Percentiles rank a stretch among this genome's conserved stretches.
Conservation (phyloP, 225 moss, liverwort and hornwort species). For the Climacium dendroides region DNA sequence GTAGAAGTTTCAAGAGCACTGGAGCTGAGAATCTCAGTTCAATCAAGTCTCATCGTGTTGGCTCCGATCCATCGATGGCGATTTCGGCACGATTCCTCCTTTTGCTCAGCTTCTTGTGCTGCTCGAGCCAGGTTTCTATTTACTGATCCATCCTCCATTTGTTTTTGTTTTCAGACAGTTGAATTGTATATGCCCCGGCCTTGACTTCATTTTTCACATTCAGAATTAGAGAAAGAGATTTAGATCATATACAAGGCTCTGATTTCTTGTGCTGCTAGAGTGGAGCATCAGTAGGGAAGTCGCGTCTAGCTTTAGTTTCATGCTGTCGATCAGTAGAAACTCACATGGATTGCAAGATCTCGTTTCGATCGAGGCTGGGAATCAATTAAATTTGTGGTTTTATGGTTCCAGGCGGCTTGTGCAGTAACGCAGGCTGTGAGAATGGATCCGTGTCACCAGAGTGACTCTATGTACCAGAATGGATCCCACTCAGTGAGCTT, state of each 20-base stretch:
- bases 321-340: no score
- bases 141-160: not conserved
- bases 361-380: not conserved
- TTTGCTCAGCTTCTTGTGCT: not conserved
- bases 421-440: not conserved
- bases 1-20: not conserved
- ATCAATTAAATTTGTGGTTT: not conserved
- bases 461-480: no score
- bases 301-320: no score
- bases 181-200: no score
- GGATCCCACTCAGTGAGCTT: not conserved
- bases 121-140: not conserved
- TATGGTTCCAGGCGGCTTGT: not conserved
- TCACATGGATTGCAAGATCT: not conserved
- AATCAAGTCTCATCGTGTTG: no score
- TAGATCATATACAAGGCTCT: not conserved
- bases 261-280: not conserved
- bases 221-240: not conserved
- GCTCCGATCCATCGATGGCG: not conserved
- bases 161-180: no score
- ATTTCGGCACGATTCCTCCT: not conserved
- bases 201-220: no score
- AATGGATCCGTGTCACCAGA: no score
- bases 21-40: not conserved
- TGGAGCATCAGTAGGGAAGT: not conserved